These are phyloP conservation scores for Moricandia arvensis DNA, from an alignment of 345 rosid species.

Conservation along the genomic window DNA sequence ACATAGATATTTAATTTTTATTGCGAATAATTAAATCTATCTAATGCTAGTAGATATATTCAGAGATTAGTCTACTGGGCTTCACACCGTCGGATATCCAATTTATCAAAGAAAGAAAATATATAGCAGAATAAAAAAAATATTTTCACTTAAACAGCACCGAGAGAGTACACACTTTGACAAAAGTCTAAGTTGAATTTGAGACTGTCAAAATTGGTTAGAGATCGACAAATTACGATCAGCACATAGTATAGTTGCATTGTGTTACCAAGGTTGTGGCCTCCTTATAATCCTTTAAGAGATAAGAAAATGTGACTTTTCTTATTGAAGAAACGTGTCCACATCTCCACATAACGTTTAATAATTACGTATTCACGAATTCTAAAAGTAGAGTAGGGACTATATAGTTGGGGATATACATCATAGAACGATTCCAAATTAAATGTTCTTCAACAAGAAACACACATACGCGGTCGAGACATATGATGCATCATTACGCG, in stretches of 20 bases:
- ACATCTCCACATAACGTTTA: constrained; percentile 15
- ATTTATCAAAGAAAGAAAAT: too few species aligned
- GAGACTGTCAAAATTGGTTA: constrained; percentile 28
- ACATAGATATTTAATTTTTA: too few species aligned
- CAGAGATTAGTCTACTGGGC: too few species aligned
- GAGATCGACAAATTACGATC: constrained; percentile 22
- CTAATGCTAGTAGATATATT: too few species aligned
- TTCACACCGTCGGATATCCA: too few species aligned
- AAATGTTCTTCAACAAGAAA: constrained; percentile 31
- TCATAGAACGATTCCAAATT: constrained; percentile 22
- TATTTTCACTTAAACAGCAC: not conserved
- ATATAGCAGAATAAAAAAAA: not conserved
- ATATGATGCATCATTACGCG: constrained; percentile 29
- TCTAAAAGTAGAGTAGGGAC: constrained; percentile 26
- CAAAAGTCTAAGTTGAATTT: constrained; percentile 13
- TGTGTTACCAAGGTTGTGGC: constrained; percentile 20
- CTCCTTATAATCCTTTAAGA: constrained; percentile 19
- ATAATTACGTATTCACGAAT: constrained; percentile 9
- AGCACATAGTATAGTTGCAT: constrained; percentile 23
- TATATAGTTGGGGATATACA: constrained; percentile 28
- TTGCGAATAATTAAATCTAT: too few species aligned
- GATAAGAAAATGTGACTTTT: constrained; percentile 35
- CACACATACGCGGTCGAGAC: constrained; percentile 34
- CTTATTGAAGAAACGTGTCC: constrained; percentile 13
- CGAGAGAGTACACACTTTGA: constrained; percentile 8